Evolutionary conservation across 441 rosid genomes (phyloP).

Genomic region (Populus tomentosa): DNA sequence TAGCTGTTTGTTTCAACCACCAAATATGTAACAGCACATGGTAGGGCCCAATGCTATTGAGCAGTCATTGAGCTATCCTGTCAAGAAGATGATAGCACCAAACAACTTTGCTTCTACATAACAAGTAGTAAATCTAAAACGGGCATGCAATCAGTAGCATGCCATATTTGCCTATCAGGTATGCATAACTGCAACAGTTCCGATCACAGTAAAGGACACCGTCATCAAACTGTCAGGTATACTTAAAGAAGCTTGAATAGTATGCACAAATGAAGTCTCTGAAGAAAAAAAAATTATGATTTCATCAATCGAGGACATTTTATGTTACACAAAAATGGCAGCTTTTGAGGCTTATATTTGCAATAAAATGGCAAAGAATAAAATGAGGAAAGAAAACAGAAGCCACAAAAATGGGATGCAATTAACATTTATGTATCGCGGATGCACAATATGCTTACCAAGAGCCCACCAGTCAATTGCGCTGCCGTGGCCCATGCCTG

Average conservation of each 20-base stretch:
- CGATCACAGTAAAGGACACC: not conserved
- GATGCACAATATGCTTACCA: slow-evolving; percentile 41
- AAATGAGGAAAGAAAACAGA: not conserved
- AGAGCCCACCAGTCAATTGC: slow-evolving; percentile 98
- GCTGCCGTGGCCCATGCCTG: slow-evolving; percentile 86
- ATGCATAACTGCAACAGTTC: not conserved
- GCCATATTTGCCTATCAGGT: not conserved
- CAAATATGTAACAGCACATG: not conserved
- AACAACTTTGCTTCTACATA: not conserved
- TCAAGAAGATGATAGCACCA: not conserved
- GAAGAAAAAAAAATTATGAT: not conserved
- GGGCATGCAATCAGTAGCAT: not conserved
- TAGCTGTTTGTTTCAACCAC: not conserved
- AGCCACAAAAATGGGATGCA: not conserved
- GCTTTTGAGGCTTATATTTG: not conserved
- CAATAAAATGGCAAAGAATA: not conserved
- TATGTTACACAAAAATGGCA: not conserved
- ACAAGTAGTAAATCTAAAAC: not conserved
- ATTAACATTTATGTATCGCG: not conserved
- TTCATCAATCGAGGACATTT: not conserved
- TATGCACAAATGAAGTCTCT: not conserved
- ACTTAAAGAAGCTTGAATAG: not conserved
- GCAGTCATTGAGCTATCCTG: not conserved
- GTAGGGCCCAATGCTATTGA: not conserved
- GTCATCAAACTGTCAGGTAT: not conserved